Base-by-base conservation (phyloP, 306 rosid genomes). In the Gynostemma pentaphyllum region DNA sequence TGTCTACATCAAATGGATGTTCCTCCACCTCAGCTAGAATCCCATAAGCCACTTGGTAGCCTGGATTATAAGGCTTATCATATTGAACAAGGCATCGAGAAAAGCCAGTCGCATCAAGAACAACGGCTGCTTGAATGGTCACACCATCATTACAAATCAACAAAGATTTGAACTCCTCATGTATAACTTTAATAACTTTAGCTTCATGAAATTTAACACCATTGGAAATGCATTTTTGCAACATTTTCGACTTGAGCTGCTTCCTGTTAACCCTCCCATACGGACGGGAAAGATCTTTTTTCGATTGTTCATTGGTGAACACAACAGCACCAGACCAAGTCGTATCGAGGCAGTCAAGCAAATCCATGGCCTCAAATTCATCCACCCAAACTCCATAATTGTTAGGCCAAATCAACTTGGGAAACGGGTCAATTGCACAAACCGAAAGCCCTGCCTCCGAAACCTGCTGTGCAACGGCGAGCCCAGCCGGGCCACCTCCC, bases 331-430 rank as follows among this genome's bases (percentile, higher is more conserved):
- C 99, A 1, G 97, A 81, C 96, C 97, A 92, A 23, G 97, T 92
- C 39, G 90, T 84, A 75, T 92, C 99, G 32, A 92, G 94, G 71
- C 99, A 92, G 67, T 92, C 99, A 29, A 92, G 90, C 69, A 92
- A 75, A 75, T 86, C 96, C 99, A 92, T 82, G 62, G 90, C 87
- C 72, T 92, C 97, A 74, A 92, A 92, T 61, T 92, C 99, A 80
- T 92, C 97, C 54, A 92, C 99, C 99, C 99, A 92, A 81, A 92
- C 99, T 32, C 99, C 99, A 73, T 92, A 92, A 69, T 88, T 92
- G 67, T 92, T 92, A 15, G 99, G 99, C 99, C 99, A 92, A 74
- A 92, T 86, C 19, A 92, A 74, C 52, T 86, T 81, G 21, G 99
- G 99, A 50, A 80, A 84, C 0, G 95, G 99, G 47, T 88, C 99